Conservation (phyloP, 805 yeast species). For the Alloascoidea africana region DNA sequence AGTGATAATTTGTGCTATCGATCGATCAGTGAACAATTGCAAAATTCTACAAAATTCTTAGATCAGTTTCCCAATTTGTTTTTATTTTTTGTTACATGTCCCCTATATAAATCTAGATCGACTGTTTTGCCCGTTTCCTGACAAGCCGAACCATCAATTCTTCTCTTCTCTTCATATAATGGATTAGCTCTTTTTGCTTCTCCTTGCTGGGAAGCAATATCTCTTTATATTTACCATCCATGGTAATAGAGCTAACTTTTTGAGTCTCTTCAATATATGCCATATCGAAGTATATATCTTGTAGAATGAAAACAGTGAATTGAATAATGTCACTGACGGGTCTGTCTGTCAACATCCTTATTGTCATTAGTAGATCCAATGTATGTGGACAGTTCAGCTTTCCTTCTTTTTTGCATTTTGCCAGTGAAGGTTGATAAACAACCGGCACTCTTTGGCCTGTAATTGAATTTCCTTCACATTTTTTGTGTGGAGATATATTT, state of each 20-base stretch:
- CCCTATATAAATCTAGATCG: too few species aligned
- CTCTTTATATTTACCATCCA: too few species aligned
- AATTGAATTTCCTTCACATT: too few species aligned
- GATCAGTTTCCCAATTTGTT: too few species aligned
- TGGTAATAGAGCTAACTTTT: not conserved
- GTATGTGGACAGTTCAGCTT: slow-evolving; percentile 1
- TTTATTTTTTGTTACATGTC: too few species aligned
- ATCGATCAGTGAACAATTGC: too few species aligned
- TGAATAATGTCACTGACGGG: not conserved
- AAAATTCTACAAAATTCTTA: too few species aligned
- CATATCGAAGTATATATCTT: not conserved
- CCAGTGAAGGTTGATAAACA: too few species aligned
- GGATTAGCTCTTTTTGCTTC: too few species aligned
- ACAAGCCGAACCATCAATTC: not conserved
- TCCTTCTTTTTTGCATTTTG: not conserved
- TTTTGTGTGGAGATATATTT: not conserved
- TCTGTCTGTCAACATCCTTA: not conserved
- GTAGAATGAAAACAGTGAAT: not conserved
- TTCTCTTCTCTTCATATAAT: not conserved
- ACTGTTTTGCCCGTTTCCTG: not conserved
- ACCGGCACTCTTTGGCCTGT: too few species aligned
- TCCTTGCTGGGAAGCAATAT: too few species aligned
- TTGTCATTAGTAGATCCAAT: not conserved
- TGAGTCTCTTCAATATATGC: not conserved
- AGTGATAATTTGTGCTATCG: too few species aligned